Percentiles rank a stretch among this genome's conserved stretches.
Conservation (phyloP, 2,329 filamentous ascomycete species). For the Trichoderma afroharzianum region DNA sequence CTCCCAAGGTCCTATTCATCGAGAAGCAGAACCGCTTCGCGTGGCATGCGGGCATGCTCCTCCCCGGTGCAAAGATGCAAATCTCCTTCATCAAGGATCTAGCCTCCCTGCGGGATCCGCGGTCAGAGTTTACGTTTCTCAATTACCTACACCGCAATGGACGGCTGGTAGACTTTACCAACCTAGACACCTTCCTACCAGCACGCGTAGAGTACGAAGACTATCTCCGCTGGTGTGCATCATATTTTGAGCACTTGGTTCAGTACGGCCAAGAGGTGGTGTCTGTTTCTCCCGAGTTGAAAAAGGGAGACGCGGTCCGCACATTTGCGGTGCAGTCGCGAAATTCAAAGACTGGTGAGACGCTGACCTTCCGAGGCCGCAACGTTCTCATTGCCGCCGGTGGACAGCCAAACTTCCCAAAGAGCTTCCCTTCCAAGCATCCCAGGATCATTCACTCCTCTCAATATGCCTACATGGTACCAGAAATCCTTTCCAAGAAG, state of each 20-base stretch:
- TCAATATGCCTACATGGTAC: constrained; percentile 67
- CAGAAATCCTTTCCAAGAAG: constrained; percentile 54
- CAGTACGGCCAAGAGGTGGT: constrained; percentile 76
- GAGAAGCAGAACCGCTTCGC: constrained; percentile 81
- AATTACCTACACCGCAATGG: constrained; percentile 84
- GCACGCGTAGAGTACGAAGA: constrained; percentile 88
- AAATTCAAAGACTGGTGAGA: constrained; percentile 54
- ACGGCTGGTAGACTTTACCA: constrained; percentile 86
- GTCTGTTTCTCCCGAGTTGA: constrained; percentile 58
- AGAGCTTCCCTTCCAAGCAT: constrained; percentile 63
- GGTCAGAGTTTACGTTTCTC: constrained; percentile 89
- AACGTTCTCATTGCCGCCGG: constrained; percentile 62
- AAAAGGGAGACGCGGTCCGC: constrained; percentile 46
- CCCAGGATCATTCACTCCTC: constrained; percentile 83
- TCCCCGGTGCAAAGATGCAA: constrained; percentile 93
- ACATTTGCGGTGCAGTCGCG: constrained; percentile 66
- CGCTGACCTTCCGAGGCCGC: constrained; percentile 53
- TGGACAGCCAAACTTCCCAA: constrained; percentile 66
- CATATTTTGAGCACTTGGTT: constrained; percentile 69
- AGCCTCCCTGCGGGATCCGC: constrained; percentile 81
- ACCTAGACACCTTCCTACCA: constrained; percentile 83
- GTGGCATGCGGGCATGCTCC: constrained; percentile 94
- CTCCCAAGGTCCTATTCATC: constrained; percentile 77
- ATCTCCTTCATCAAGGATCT: constrained; percentile 97
- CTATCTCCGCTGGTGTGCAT: constrained; percentile 89